Percentiles rank a stretch among this genome's conserved stretches.
These are phyloP conservation scores for Sarcodon sp. DNA, from an alignment of 768 basidiomycete species.

Conservation along the genomic window DNA sequence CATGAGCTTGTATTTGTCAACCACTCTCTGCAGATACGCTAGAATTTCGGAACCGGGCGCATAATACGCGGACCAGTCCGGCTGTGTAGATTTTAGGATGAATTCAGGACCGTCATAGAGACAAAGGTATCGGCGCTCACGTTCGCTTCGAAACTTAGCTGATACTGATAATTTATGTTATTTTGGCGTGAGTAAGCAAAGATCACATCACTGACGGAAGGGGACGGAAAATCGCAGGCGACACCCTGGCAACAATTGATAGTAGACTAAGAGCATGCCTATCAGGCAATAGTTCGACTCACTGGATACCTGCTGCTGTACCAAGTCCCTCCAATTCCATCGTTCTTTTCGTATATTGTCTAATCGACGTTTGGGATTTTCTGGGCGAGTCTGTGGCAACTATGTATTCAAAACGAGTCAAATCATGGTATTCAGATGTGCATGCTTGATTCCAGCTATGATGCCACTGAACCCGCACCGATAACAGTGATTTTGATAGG, in stretches of 20 bases:
- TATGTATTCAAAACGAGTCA: not conserved
- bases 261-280: not conserved
- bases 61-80: constrained; percentile 50
- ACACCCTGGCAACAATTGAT: constrained; percentile 24
- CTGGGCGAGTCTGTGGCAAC: no score
- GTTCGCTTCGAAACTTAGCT: constrained; percentile 44
- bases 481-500: constrained; percentile 42
- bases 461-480: constrained; percentile 49
- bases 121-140: constrained; percentile 9
- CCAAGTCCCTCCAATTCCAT: constrained; percentile 53
- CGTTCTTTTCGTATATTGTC: constrained; percentile 45
- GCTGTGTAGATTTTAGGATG: constrained; percentile 15
- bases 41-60: constrained; percentile 47
- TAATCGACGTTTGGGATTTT: constrained; percentile 35
- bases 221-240: constrained; percentile 51
- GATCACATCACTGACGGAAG: constrained; percentile 24
- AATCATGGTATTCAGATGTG: not conserved
- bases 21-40: constrained; percentile 36
- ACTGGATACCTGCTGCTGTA: constrained; percentile 42
- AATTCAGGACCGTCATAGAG: not conserved
- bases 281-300: constrained; percentile 6
- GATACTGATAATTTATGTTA: constrained; percentile 28
- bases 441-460: constrained; percentile 41
- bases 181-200: no score
- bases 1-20: constrained; percentile 43